Evolutionary conservation across 768 basidiomycete species (phyloP).

Genomic region (Krasilnikovozyma curviuscula): DNA sequence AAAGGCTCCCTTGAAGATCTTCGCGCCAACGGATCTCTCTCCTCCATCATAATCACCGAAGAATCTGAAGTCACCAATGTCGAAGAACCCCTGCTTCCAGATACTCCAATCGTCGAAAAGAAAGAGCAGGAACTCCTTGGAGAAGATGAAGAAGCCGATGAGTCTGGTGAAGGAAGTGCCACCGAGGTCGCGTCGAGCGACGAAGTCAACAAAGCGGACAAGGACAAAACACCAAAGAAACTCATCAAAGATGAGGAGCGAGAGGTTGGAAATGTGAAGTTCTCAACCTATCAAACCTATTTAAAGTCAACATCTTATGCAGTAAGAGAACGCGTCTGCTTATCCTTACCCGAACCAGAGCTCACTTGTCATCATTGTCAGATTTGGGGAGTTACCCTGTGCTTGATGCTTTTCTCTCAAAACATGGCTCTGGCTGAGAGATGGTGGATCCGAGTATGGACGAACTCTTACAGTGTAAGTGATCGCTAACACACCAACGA

Average conservation of each 20-base stretch:
- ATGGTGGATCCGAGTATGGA: constrained; percentile 2
- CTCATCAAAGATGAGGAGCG: constrained; percentile 64
- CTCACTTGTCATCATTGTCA: too few relatives aligned
- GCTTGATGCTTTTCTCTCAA: constrained; percentile 5
- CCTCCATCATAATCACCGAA: constrained; percentile 39
- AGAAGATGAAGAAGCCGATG: constrained; percentile 23
- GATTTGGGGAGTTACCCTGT: constrained; percentile 4
- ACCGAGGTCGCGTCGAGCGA: constrained; percentile 20
- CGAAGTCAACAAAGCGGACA: constrained; percentile 17
- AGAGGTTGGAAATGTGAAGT: constrained; percentile 63
- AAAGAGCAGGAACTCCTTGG: constrained; percentile 6
- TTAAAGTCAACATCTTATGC: too few relatives aligned
- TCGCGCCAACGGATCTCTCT: constrained; percentile 40
- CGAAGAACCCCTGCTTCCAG: constrained; percentile 1
- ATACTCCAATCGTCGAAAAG: too few relatives aligned
- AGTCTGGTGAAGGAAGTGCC: constrained; percentile 17
- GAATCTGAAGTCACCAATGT: constrained; percentile 18
- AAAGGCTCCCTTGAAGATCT: constrained; percentile 52
- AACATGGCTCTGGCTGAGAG: constrained; percentile 7
- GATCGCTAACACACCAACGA: too few relatives aligned
- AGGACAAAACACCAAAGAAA: constrained; percentile 13
- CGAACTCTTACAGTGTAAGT: too few relatives aligned
- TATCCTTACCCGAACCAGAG: too few relatives aligned
- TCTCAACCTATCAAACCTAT: constrained; percentile 47
- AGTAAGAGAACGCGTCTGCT: too few relatives aligned